Evolutionary conservation across 805 yeast species (phyloP).

Genomic region (Saturnispora serradocipensis): DNA sequence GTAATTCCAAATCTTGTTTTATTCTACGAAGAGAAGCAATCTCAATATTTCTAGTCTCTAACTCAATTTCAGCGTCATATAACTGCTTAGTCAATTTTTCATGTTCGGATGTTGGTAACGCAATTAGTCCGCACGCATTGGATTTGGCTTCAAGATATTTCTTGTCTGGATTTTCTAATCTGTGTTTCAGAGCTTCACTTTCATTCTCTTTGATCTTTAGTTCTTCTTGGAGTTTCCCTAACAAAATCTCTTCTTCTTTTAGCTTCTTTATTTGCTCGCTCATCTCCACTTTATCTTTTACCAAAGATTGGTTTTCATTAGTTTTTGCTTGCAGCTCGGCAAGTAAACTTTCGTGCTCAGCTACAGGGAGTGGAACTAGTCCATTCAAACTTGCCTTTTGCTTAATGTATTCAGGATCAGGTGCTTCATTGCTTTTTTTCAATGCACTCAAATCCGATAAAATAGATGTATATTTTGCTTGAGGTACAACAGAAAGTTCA

Average conservation of each 20-base stretch:
- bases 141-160: slow-evolving; percentile 22
- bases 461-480: slow-evolving; percentile 1
- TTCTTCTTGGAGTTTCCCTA: background rate
- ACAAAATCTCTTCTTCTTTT: background rate
- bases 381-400: slow-evolving; percentile 25
- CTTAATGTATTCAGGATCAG: slow-evolving; percentile 26
- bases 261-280: slow-evolving; percentile 4
- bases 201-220: slow-evolving; percentile 5
- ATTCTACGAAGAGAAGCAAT: slow-evolving; percentile 4
- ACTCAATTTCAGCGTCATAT: background rate
- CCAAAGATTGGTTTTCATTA: slow-evolving; percentile 1
- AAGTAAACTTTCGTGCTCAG: slow-evolving; percentile 14
- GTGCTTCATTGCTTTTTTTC: slow-evolving; percentile 19
- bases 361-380: slow-evolving; percentile 19
- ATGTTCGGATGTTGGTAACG: slow-evolving; percentile 15
- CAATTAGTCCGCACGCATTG: slow-evolving; percentile 25
- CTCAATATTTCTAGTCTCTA: slow-evolving; percentile 9
- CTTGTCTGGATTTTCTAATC: slow-evolving; percentile 7
- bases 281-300: background rate
- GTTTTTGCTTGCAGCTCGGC: slow-evolving; percentile 6
- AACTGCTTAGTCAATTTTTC: slow-evolving; percentile 7
- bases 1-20: slow-evolving; percentile 11
- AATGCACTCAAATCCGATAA: slow-evolving; percentile 3
- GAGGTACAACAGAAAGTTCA: slow-evolving; percentile 24
- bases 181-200: background rate